Percentiles rank a stretch among this genome's conserved stretches.
phyloP scores from a whole-genome alignment of 352 stramenopile species.

The Phytophthora multivora region DNA sequence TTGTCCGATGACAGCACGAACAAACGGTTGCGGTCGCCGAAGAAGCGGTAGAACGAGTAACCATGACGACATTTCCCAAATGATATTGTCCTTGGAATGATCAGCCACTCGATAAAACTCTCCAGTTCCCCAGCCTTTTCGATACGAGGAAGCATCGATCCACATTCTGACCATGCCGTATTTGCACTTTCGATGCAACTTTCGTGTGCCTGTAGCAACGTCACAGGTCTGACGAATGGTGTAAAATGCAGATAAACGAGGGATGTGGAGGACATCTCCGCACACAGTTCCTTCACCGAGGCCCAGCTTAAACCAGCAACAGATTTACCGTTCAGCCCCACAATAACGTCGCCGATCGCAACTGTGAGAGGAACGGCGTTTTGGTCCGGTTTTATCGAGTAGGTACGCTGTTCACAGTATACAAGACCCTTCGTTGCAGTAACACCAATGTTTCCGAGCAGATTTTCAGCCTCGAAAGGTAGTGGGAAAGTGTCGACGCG shows the following conservation, averaged over 20 bases:
- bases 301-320: constrained; percentile 50
- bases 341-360: constrained; percentile 54
- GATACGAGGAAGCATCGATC: constrained; percentile 51
- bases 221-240: constrained; percentile 23
- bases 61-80: constrained; percentile 60
- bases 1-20: constrained; percentile 55
- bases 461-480: constrained; percentile 48
- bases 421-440: constrained; percentile 44
- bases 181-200: constrained; percentile 67
- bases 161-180: constrained; percentile 64
- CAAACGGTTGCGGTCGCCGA: constrained; percentile 53
- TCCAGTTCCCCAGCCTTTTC: constrained; percentile 58
- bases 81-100: constrained; percentile 65
- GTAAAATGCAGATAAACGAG: constrained; percentile 62
- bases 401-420: constrained; percentile 33
- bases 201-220: constrained; percentile 58
- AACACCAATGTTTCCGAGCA: constrained; percentile 41
- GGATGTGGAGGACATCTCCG: constrained; percentile 31
- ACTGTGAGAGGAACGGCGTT: constrained; percentile 20
- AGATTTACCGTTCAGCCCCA: constrained; percentile 66
- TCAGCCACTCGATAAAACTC: constrained; percentile 56
- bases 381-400: constrained; percentile 1
- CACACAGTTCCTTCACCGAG: constrained; percentile 46
- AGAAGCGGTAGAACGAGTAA: constrained; percentile 73
- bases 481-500: constrained; percentile 38